Evolutionary conservation across 2,329 filamentous ascomycete genomes (phyloP), one percentile per base, ranked within the genome.

Genomic region (Alternaria novae-zelandiae): DNA sequence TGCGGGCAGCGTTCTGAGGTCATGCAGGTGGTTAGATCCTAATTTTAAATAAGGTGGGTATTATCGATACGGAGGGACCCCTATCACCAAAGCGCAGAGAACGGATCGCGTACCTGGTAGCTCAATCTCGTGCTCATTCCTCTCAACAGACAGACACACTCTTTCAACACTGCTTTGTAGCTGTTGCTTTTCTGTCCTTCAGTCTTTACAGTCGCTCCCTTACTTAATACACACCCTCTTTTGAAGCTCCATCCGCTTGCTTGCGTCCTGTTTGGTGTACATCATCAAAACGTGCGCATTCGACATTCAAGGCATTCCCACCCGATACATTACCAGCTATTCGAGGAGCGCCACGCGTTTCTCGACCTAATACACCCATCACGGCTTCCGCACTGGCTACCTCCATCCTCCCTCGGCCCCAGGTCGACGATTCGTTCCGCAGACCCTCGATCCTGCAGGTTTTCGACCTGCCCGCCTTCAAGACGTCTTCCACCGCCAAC

Each of bases 321-420:
- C 51, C 65, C 64, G 54, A 54, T 64, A 53, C 41, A 50, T 50
- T 2, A 54, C 45, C 46, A 23, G 49, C 54, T 59, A 47, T 53
- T 63, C 61, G 74, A 79, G 78, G 69, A 72, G 73, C 76, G 77
- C 73, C 61, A 68, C 66, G 75, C 77, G 78, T 80, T 78, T 79
- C 77, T 79, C 77, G 65, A 50, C 61, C 61, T 70, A 70, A 66
- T 69, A 65, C 49, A 60, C 36, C 46, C 73, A 80, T 54, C 72
- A 87, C 84, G 84, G 84, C 86, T 82, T 88, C 85, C 80, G 85
- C 86, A 75, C 85, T 88, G 80, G 86, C 86, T 81, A 84, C 85
- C 74, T 81, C 79, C 32, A 79, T 87, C 75, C 82, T 88, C 62
- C 88, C 86, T 75, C 82, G 85, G 85, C 85, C 87, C 69, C 84